Conservation (phyloP, 2,329 filamentous ascomycete species). For the Cercospora zeina region DNA sequence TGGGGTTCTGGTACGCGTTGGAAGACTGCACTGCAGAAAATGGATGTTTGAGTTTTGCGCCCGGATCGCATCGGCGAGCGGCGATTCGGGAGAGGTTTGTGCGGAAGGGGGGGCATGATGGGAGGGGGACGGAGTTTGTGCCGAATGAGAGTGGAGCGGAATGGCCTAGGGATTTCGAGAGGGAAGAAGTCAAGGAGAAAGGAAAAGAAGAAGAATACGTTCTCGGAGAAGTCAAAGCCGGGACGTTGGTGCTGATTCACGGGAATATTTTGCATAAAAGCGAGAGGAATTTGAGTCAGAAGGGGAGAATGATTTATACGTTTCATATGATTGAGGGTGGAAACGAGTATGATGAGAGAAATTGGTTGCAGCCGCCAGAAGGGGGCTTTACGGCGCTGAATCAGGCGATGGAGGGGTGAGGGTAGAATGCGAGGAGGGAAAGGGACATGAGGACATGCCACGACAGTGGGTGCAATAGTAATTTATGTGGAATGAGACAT, state of each 20-base stretch:
- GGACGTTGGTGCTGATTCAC: slow-evolving; percentile 88
- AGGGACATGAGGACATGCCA: background rate
- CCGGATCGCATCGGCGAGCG: slow-evolving; percentile 75
- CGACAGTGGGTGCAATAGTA: background rate
- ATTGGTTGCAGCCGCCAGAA: slow-evolving; percentile 87
- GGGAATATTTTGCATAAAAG: slow-evolving; percentile 96
- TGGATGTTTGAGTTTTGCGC: slow-evolving; percentile 83
- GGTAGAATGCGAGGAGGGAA: background rate
- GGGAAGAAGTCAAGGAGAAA: slow-evolving; percentile 28
- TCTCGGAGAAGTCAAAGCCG: slow-evolving; percentile 84
- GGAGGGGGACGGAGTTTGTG: slow-evolving; percentile 60
- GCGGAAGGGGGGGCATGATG: slow-evolving; percentile 56
- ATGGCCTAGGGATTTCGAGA: slow-evolving; percentile 48
- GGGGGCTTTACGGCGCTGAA: slow-evolving; percentile 63
- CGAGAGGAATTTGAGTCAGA: slow-evolving; percentile 82
- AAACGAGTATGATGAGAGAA: slow-evolving; percentile 75
- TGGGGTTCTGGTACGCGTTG: slow-evolving; percentile 96
- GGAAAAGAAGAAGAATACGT: slow-evolving; percentile 63
- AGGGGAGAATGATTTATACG: slow-evolving; percentile 92
- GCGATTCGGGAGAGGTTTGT: slow-evolving; percentile 75
- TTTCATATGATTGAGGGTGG: slow-evolving; percentile 94
- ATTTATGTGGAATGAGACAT: background rate
- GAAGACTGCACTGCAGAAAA: slow-evolving; percentile 87
- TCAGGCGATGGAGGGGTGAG: slow-evolving; percentile 16
- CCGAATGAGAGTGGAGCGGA: slow-evolving; percentile 61